These are phyloP conservation scores for Bruguiera hainesii DNA, from an alignment of 441 rosid species.

Conservation along the genomic window DNA sequence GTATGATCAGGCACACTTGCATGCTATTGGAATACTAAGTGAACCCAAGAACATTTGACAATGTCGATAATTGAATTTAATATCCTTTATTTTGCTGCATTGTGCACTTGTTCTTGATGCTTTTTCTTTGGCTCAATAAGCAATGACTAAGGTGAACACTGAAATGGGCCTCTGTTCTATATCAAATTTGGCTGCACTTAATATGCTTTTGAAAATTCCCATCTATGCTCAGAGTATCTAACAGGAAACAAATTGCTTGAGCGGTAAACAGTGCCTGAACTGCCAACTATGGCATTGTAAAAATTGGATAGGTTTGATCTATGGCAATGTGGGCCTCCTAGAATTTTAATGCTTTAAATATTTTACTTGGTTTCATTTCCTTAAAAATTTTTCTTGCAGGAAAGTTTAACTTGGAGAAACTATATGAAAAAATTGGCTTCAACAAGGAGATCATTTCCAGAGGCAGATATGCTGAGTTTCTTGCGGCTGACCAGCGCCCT, in stretches of 20 bases:
- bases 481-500: slow-evolving; percentile 83
- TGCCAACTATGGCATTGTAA: no score
- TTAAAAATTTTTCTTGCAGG: slow-evolving; percentile 38
- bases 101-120: no score
- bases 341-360: not conserved
- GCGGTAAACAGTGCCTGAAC: not conserved
- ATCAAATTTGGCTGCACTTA: not conserved
- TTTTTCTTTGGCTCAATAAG: no score
- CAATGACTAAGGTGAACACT: no score
- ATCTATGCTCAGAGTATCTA: not conserved
- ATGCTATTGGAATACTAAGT: no score
- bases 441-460: slow-evolving; percentile 91
- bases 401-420: slow-evolving; percentile 75
- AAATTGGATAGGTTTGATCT: no score
- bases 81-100: no score
- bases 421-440: slow-evolving; percentile 90
- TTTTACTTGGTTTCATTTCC: slow-evolving; percentile 7
- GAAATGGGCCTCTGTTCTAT: not conserved
- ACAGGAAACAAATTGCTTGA: slow-evolving; percentile 5
- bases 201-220: not conserved
- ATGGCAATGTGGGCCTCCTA: not conserved
- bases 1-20: no score
- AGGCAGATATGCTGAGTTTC: slow-evolving; percentile 92
- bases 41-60: not conserved
- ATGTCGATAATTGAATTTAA: no score